phyloP scores from a whole-genome alignment of 2,329 filamentous ascomycete species.

The Pyrenophora graminea region DNA sequence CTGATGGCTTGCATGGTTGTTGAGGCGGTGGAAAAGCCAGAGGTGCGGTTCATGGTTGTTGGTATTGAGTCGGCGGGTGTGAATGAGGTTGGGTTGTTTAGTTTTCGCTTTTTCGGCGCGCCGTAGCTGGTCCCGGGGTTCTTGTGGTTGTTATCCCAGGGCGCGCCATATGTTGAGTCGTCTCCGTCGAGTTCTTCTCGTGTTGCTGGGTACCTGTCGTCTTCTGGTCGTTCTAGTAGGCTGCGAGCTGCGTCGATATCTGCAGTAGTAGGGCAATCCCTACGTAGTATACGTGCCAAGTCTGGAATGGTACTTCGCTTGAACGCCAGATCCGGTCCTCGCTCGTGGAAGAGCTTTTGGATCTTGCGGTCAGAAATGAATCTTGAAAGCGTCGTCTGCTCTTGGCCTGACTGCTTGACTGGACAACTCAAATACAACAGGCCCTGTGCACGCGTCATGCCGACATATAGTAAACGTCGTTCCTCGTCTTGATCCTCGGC shows the following conservation, averaged over 20 bases:
- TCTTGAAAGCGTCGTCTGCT: slow-evolving; percentile 68
- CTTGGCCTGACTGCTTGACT: slow-evolving; percentile 64
- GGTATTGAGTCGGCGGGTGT: slow-evolving; percentile 14
- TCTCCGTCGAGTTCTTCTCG: slow-evolving; percentile 43
- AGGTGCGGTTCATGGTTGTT: slow-evolving; percentile 38
- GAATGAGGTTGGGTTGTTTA: slow-evolving; percentile 20
- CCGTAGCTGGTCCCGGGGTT: slow-evolving; percentile 6
- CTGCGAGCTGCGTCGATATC: slow-evolving; percentile 29
- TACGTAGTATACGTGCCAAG: slow-evolving; percentile 72
- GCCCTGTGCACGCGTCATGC: slow-evolving; percentile 90
- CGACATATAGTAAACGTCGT: slow-evolving; percentile 85
- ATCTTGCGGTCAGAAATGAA: slow-evolving; percentile 67
- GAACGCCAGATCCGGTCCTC: slow-evolving; percentile 68
- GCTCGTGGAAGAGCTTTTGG: slow-evolving; percentile 58
- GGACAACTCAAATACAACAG: slow-evolving; percentile 86
- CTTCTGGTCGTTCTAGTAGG: slow-evolving; percentile 38
- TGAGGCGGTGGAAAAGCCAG: slow-evolving; percentile 33
- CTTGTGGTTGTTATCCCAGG: slow-evolving; percentile 16
- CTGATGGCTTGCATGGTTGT: slow-evolving; percentile 28
- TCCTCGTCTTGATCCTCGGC: slow-evolving; percentile 88
- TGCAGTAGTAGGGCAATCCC: slow-evolving; percentile 60
- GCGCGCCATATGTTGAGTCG: slow-evolving; percentile 24
- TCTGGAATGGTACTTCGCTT: slow-evolving; percentile 64
- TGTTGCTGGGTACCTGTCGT: slow-evolving; percentile 42
- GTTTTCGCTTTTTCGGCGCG: slow-evolving; percentile 34